Base-by-base conservation (phyloP, 768 basidiomycete genomes). In the Tubosaeta brunneosetosa region DNA sequence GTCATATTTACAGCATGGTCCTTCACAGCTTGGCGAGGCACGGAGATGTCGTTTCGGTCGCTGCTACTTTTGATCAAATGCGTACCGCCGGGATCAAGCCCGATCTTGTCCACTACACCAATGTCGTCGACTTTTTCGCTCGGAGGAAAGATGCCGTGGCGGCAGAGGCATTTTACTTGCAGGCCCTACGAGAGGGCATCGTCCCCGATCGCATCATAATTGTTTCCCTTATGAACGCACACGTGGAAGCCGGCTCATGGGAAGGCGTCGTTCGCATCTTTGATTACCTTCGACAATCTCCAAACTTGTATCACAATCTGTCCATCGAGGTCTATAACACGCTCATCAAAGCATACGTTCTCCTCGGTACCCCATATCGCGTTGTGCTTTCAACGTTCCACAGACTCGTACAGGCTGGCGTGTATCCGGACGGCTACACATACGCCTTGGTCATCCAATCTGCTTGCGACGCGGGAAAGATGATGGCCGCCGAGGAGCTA, bases 211-310 rank as follows among this genome's bases (percentile, higher is more conserved):
- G 74, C 33, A 71, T 66, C 36, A 85, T 91, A 84, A 73, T 85
- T 57, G 77, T 81, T 13, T 71, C 86, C 6, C 66, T 95, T 45
- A 84, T 97, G 83, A 82, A 89, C 60, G 91, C 87, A 0, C 82
- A 94, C 62, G 86, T 91, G 45, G 83, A 89, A 61, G 77, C 83
- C 2, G 89, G 87, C 2, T 83, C 85, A 11, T 97, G 91, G 91
- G 67, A 72, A 42, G 84, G 84, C 25, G 91, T 86, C 17, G 76
- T 91, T 52, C 76, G 79, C 22, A 72, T 83, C 12, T 95, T 87
- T 62, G 80, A 86, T 57, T 82, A 79, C 57, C 71, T 91, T 42
- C 66, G 69, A 34, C 59, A 71, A 33, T 64, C 73, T 27, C 61
- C 64, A 11, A 45, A 58, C 49, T 68, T 72, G 49, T 64, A 72